phyloP scores from a whole-genome alignment of 257 asterid genomes.

The Nicotiana benthamiana region DNA sequence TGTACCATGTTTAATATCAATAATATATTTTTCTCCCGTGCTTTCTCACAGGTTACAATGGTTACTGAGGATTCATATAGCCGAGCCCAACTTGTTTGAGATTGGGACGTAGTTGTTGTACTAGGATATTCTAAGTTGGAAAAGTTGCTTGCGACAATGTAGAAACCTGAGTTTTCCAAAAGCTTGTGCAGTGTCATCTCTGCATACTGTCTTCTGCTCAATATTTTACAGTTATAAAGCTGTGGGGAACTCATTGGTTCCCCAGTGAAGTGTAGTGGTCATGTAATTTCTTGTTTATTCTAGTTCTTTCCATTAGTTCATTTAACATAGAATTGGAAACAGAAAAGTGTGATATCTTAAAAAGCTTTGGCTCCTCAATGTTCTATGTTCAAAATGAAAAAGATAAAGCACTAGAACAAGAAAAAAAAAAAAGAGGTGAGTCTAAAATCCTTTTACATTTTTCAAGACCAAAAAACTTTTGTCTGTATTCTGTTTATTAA shows the following conservation, averaged over 20 bases:
- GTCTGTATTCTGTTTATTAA: not conserved
- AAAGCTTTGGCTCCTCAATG: not conserved
- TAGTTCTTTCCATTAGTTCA: not conserved
- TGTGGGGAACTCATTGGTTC: not conserved
- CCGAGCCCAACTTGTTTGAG: no score
- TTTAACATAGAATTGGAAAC: not conserved
- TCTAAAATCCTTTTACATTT: not conserved
- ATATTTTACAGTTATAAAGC: not conserved
- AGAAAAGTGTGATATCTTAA: not conserved
- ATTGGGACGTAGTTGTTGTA: no score
- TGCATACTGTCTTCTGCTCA: not conserved
- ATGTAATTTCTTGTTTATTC: not conserved
- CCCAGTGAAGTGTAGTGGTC: not conserved
- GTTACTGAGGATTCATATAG: no score
- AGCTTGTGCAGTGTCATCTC: not conserved
- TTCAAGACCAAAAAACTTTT: not conserved
- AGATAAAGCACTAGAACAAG: conserved; percentile 1
- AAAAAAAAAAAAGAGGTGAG: not conserved
- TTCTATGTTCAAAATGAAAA: not conserved
- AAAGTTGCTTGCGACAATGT: not conserved
- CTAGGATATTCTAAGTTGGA: not conserved
- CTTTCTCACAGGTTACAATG: no score
- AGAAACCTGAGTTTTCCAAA: not conserved
- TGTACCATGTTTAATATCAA: no score
- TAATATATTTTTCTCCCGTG: no score